These are phyloP conservation scores for Russula compacta DNA, from an alignment of 768 basidiomycete genomes.

Conservation along the genomic window DNA sequence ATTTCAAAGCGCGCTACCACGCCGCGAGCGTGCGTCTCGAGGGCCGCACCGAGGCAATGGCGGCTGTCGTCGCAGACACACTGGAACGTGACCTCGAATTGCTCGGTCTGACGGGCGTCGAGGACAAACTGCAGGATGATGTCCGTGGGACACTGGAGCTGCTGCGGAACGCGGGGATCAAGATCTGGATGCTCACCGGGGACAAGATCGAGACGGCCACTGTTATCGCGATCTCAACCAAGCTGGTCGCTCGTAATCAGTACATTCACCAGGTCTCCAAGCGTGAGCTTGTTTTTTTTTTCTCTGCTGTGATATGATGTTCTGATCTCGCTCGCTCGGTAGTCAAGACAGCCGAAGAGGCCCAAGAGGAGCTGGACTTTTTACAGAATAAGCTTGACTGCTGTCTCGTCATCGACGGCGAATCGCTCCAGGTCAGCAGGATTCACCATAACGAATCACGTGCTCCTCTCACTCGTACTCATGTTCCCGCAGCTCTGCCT, in stretches of 20 bases:
- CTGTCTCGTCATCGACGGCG: constrained; percentile 96
- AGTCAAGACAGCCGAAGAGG: constrained; percentile 84
- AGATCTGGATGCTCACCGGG: constrained; percentile 99
- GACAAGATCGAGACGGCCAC: constrained; percentile 99
- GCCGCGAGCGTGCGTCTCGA: constrained; percentile 74
- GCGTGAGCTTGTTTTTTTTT: constrained; percentile 36
- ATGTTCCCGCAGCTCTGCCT: constrained; percentile 62
- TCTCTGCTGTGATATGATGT: neutral
- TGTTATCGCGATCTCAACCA: constrained; percentile 96
- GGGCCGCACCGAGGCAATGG: constrained; percentile 74
- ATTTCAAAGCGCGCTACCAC: constrained; percentile 65
- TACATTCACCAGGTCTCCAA: constrained; percentile 97
- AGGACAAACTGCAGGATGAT: constrained; percentile 97
- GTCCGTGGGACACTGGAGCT: constrained; percentile 91
- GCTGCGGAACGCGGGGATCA: constrained; percentile 90
- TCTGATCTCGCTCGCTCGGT: constrained; percentile 6
- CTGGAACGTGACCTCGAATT: constrained; percentile 89
- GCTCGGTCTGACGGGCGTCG: constrained; percentile 93
- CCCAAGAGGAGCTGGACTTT: constrained; percentile 84
- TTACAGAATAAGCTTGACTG: constrained; percentile 92
- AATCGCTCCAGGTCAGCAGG: constrained; percentile 75
- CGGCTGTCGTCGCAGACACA: constrained; percentile 58
- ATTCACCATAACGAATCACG: neutral
- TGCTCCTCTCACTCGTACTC: neutral
- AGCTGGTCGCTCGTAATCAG: constrained; percentile 90